Evolutionary conservation across 2,329 filamentous ascomycete genomes (phyloP), one percentile per base, ranked within the genome.

Genomic region (Pseudofabraea citricarpa): DNA sequence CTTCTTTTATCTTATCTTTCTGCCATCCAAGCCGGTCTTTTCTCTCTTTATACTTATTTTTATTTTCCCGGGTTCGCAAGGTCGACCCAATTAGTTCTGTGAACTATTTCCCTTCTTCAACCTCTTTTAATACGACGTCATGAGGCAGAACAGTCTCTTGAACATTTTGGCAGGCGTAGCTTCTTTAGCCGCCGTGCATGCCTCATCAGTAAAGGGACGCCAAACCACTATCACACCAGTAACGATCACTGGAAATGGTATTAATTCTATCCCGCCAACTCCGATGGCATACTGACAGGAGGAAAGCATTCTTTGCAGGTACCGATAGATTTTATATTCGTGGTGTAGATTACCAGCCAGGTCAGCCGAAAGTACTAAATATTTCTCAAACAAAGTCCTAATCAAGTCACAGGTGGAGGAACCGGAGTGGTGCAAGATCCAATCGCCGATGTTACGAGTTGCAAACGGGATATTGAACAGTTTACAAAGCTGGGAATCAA

Each of bases 401-500:
- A 31, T 15, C 5, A 12, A 7, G 13, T 21, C n/a, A 83, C 62
- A 49, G 51, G 53, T 40, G 74, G 72, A 56, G 82, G 81, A 49
- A 75, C 79, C 10, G 81, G 79, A 41, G 64, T 80, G 32, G 66
- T 79, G 39, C 68, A 69, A 43, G 83, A 87, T 57, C 82, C 83
- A 36, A 77, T 87, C 50, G 77, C 81, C 44, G 76, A 85, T 53
- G 55, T 61, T 16, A 64, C 65, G 4, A 65, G 65, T 55, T 85
- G 83, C 75, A 76, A 74, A 63, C 76, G 83, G 48, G 81, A 85
- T 59, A 76, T 86, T 79, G 64, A 62, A 21, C 70, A 83, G 59
- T 84, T 85, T 73, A 73, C 81, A 66, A 72, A 81, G 50, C 67
- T 86, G 38, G 81, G 81, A 38, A 68, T 85, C 61, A 86, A 86